Conservation (phyloP, 2,329 filamentous ascomycete species). For the Penicillium sp. region DNA sequence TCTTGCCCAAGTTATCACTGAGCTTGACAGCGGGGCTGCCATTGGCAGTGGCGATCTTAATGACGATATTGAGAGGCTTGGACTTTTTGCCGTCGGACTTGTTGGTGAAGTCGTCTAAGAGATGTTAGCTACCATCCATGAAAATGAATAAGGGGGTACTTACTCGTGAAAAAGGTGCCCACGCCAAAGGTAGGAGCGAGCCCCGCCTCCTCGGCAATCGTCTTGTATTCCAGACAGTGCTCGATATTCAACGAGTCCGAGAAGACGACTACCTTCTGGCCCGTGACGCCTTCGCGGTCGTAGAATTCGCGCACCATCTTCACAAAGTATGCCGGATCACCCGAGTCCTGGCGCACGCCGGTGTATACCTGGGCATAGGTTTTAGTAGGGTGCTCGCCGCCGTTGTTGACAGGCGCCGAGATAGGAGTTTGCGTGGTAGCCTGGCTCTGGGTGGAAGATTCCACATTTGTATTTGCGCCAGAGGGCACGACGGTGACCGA, state of each 20-base stretch:
- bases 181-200: constrained; percentile 89
- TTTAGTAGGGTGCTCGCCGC: constrained; percentile 42
- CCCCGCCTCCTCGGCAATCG: constrained; percentile 69
- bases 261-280: constrained; percentile 86
- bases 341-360: constrained; percentile 85
- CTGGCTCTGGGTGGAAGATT: constrained; percentile 36
- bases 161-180: constrained; percentile 86
- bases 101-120: constrained; percentile 71
- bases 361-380: constrained; percentile 78
- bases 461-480: constrained; percentile 40
- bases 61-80: constrained; percentile 90
- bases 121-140: neutral
- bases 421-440: constrained; percentile 41
- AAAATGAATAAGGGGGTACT: constrained; percentile 19
- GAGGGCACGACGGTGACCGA: constrained; percentile 39
- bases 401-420: constrained; percentile 38
- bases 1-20: constrained; percentile 87
- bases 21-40: constrained; percentile 87
- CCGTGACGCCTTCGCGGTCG: constrained; percentile 65
- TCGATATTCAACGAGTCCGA: constrained; percentile 93
- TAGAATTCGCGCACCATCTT: constrained; percentile 77
- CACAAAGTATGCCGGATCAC: constrained; percentile 75
- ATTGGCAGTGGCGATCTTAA: constrained; percentile 83
- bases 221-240: constrained; percentile 83
- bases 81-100: constrained; percentile 72